These are phyloP conservation scores for Candida pseudoviswanathii DNA, from an alignment of 1,139 yeast genomes.

Conservation along the genomic window DNA sequence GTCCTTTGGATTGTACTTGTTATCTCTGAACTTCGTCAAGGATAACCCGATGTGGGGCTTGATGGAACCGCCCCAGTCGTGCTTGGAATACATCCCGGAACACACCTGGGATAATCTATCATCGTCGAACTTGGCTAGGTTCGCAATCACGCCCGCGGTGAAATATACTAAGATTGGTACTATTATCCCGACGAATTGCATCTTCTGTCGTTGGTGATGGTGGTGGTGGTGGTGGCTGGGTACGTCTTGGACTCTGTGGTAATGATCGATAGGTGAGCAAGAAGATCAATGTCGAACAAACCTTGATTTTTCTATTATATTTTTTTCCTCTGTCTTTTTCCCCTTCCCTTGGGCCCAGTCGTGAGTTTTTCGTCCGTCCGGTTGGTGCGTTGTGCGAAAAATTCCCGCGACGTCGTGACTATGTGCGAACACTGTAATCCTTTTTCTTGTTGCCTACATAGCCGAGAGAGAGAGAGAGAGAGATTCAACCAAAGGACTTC, in stretches of 20 bases:
- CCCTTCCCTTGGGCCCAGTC: too few relatives aligned
- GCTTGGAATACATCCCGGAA: slow-evolving; percentile 84
- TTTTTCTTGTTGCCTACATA: not conserved
- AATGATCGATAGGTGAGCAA: not conserved
- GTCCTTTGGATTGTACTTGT: slow-evolving; percentile 34
- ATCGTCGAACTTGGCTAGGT: slow-evolving; percentile 51
- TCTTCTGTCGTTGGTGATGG: not conserved
- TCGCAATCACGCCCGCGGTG: slow-evolving; percentile 36
- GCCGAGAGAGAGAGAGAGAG: too few relatives aligned
- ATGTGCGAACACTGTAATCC: too few relatives aligned
- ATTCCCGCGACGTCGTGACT: too few relatives aligned
- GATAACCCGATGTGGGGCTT: slow-evolving; percentile 64
- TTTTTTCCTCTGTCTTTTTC: not conserved
- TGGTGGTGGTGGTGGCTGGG: too few relatives aligned
- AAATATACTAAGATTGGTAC: slow-evolving; percentile 7
- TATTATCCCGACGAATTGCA: slow-evolving; percentile 3
- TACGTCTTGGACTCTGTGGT: too few relatives aligned
- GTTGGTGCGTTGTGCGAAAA: too few relatives aligned
- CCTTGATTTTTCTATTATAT: too few relatives aligned
- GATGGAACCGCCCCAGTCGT: slow-evolving; percentile 82
- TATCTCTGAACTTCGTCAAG: slow-evolving; percentile 35
- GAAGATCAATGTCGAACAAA: too few relatives aligned
- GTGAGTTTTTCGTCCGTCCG: too few relatives aligned
- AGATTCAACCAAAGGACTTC: too few relatives aligned
- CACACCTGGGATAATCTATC: slow-evolving; percentile 63